phyloP scores from a whole-genome alignment of 768 basidiomycete species.

The Amanita thiersii region DNA sequence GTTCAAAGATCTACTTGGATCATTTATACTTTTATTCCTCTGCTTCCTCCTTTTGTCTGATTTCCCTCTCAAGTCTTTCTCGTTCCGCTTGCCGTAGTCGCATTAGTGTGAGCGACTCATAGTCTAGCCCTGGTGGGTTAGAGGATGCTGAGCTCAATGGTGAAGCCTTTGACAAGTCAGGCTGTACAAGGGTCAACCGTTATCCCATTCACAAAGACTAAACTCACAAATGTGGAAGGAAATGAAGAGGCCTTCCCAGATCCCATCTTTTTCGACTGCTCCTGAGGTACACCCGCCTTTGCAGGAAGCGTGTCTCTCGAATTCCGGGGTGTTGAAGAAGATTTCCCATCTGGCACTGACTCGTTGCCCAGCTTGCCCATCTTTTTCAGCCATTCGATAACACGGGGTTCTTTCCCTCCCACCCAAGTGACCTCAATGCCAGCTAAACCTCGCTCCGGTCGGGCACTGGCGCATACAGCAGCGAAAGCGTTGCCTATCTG shows the following conservation, averaged over 20 bases:
- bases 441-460: conserved; percentile 40
- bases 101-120: conserved; percentile 73
- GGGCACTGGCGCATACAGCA: conserved; percentile 55
- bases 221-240: conserved; percentile 46
- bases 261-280: conserved; percentile 14
- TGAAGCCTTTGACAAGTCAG: conserved; percentile 20
- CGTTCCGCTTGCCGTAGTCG: conserved; percentile 77
- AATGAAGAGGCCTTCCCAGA: conserved; percentile 46
- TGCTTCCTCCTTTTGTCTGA: conserved; percentile 57
- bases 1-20: not conserved
- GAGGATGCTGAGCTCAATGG: conserved; percentile 13
- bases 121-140: conserved; percentile 46
- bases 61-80: conserved; percentile 68
- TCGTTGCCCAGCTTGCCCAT: conserved; percentile 49
- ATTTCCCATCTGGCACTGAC: not conserved
- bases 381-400: conserved; percentile 66
- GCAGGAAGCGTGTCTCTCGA: conserved; percentile 1
- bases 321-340: conserved; percentile 10
- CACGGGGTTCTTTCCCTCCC: conserved; percentile 63
- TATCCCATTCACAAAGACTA: not conserved
- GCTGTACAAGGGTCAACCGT: conserved; percentile 13
- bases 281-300: conserved; percentile 21
- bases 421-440: conserved; percentile 71
- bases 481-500: conserved; percentile 73
- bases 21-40: conserved; percentile 17